A percentile compares a stretch with the other conserved stretches of the same genome.
phyloP scores from a whole-genome alignment of 108 stramenopile species.

The Craspedostauros australis region DNA sequence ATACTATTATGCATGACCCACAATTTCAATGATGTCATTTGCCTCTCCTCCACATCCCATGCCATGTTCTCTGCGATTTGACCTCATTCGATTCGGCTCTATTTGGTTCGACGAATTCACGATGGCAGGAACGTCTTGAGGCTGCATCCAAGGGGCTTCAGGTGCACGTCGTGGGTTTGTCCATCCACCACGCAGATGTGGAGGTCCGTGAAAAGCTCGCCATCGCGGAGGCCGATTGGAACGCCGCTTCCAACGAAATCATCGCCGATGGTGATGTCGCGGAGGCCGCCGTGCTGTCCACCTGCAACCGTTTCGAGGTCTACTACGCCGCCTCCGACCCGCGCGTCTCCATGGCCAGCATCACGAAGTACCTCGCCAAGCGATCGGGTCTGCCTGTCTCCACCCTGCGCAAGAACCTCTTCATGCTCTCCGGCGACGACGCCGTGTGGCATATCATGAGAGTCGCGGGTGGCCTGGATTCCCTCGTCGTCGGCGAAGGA shows the following conservation, averaged over 20 bases:
- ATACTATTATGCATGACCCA: no score
- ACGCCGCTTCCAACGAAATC: conserved; percentile 76
- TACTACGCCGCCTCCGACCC: conserved; percentile 91
- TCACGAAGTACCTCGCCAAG: conserved; percentile 81
- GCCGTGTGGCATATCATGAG: conserved; percentile 97
- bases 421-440: conserved; percentile 93
- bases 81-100: no score
- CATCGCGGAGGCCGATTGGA: conserved; percentile 93
- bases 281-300: conserved; percentile 94
- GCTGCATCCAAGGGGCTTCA: conserved; percentile 88
- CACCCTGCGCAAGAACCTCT: conserved; percentile 81
- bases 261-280: conserved; percentile 68
- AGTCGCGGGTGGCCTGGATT: conserved; percentile 95
- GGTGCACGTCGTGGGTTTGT: conserved; percentile 92
- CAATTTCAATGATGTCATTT: no score
- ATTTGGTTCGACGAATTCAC: neutral
- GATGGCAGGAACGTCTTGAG: conserved; percentile 78
- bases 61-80: no score
- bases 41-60: no score
- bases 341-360: conserved; percentile 82
- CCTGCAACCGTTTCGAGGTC: conserved; percentile 99
- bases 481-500: conserved; percentile 97
- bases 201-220: conserved; percentile 98
- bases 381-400: conserved; percentile 80
- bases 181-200: conserved; percentile 95